Base-by-base conservation (phyloP, 129 eudicot species). In the Tagetes erecta region DNA sequence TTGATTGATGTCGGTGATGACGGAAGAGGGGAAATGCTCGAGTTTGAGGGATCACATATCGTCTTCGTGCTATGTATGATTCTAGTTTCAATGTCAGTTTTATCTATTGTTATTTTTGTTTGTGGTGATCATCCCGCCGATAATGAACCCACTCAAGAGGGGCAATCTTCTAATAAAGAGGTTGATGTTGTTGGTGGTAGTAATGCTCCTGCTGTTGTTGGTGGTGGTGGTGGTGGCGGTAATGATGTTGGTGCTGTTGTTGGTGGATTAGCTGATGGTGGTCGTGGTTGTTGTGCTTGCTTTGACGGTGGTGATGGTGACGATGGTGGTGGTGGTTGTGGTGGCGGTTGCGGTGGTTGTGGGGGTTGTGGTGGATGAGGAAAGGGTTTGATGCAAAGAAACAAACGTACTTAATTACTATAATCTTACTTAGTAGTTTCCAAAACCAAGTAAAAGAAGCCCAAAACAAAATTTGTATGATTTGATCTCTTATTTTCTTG, bases 61-160 rank as follows among this genome's bases (percentile, higher is more conserved):
- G 66, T 60, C 14, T 60, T 60, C 66, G 35, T 60, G 66, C 42
- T 60, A 60, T 60, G 66, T 60, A 35, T 34, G 66, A 10, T 60
- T 60, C 20, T 60, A 1, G 42, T 60, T 9, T 60, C 27, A 34
- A 35, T 60, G 6, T 60, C 66, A 20, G 35, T 60, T 60, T 34
- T 60, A 35, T 60, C 66, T 60, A 35, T 60, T 41, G 66, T 60
- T 2, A 35, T 60, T 34, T 60, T 60, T 60, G 42, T 60, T 60
- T 60, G 66, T 60, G 66, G 66, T 11, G 66, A 59, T 59, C 2
- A 34, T 59, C 5, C 1, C 0, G 35, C 64, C n/a, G 64, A 31
- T 57, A 10, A 57, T 3, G 9, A 31, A 57, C 64, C 62, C 27
- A 27, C 10, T 27, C 62, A 20, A 55, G 62, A 55, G 11, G 36